Evolutionary conservation across 2,329 filamentous ascomycete genomes (phyloP).

Genomic region (Magnaporthales sp.): DNA sequence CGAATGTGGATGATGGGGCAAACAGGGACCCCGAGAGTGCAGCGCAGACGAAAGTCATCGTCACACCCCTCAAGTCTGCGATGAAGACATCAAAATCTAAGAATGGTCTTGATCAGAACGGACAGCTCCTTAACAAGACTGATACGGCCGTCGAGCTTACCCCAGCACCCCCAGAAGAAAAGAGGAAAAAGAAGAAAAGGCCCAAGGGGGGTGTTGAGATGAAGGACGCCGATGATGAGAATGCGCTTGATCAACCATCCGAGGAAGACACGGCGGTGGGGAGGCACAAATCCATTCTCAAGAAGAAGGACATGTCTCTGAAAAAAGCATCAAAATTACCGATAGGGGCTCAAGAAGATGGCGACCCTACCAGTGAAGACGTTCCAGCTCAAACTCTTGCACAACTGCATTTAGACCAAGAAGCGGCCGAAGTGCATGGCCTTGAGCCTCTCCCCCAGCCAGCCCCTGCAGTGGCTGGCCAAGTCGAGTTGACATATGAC

Average conservation of each 20-base stretch:
- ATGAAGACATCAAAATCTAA: background rate
- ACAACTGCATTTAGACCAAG: background rate
- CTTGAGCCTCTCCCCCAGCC: slow-evolving; percentile 79
- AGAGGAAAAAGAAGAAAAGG: slow-evolving; percentile 17
- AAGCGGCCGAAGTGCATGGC: slow-evolving; percentile 47
- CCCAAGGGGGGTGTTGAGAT: slow-evolving; percentile 11
- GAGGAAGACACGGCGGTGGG: slow-evolving; percentile 5
- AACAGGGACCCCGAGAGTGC: background rate
- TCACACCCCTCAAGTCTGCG: background rate
- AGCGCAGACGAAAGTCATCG: background rate
- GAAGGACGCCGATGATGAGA: background rate
- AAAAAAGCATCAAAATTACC: slow-evolving; percentile 34
- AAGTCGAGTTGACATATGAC: slow-evolving; percentile 59
- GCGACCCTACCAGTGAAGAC: slow-evolving; percentile 9
- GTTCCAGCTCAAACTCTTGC: background rate
- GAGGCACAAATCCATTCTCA: slow-evolving; percentile 42
- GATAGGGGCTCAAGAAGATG: slow-evolving; percentile 19
- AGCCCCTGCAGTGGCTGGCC: slow-evolving; percentile 46
- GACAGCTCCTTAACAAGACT: background rate
- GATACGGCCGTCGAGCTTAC: background rate
- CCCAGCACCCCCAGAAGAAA: slow-evolving; percentile 11
- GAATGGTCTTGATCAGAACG: background rate
- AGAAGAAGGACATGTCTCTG: slow-evolving; percentile 47
- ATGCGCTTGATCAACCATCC: background rate
- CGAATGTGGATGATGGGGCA: background rate